Conservation (phyloP, 805 yeast species). For the Kodamaea jinghongensis region DNA sequence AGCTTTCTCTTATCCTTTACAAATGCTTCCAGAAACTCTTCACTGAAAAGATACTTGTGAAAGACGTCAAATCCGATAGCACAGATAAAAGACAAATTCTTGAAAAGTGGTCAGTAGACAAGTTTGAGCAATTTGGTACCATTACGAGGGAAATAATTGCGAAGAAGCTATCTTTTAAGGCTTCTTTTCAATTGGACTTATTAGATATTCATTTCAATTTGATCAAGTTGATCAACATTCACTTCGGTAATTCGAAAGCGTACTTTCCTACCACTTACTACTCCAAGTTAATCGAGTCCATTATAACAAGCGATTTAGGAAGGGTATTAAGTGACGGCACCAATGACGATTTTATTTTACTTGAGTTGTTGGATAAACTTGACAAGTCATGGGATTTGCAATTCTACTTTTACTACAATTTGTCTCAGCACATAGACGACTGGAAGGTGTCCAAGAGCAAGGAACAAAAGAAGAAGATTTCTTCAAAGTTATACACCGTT, state of each 20-base stretch:
- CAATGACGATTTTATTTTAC: constrained; percentile 44
- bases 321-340: constrained; percentile 46
- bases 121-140: constrained; percentile 53
- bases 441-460: constrained; percentile 17
- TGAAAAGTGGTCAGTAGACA: constrained; percentile 61
- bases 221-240: constrained; percentile 52
- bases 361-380: constrained; percentile 58
- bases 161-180: constrained; percentile 42
- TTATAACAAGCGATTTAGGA: constrained; percentile 31
- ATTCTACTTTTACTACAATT: constrained; percentile 61
- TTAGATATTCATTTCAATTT: constrained; percentile 57
- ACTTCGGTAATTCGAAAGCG: constrained; percentile 47
- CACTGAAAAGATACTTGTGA: constrained; percentile 38
- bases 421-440: constrained; percentile 25
- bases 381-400: constrained; percentile 71
- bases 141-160: constrained; percentile 41
- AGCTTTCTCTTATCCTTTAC: constrained; percentile 40
- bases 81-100: constrained; percentile 49
- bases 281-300: constrained; percentile 36
- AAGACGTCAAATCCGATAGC: constrained; percentile 20
- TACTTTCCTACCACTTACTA: constrained; percentile 61
- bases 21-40: constrained; percentile 50
- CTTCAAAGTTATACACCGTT: constrained; percentile 41
- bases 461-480: constrained; percentile 19
- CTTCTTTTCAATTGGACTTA: constrained; percentile 50